Conservation (phyloP, 495 filamentous ascomycete genomes). For the Podospora australis region DNA sequence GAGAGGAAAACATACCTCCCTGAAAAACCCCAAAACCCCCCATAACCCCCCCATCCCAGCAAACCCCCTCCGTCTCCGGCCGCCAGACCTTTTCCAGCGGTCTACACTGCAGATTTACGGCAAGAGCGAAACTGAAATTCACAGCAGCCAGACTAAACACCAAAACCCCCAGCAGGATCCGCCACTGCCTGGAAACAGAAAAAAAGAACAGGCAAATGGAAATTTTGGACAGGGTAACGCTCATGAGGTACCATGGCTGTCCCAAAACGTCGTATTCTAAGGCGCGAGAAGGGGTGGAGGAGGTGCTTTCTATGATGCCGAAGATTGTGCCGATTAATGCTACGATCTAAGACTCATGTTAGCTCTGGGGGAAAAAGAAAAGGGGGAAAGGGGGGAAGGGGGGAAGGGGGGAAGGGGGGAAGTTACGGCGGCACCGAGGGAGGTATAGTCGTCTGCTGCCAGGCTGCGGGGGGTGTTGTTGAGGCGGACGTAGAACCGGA, state of each 20-base stretch:
- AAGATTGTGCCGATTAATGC: constrained; percentile 30
- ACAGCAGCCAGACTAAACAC: constrained; percentile 28
- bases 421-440: constrained; percentile 26
- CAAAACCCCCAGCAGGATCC: constrained; percentile 23
- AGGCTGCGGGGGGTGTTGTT: constrained; percentile 15
- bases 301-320: constrained; percentile 26
- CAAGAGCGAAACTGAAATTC: constrained; percentile 27
- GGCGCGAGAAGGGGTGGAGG: constrained; percentile 17
- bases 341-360: constrained; percentile 21
- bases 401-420: too few relatives aligned
- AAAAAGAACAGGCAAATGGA: constrained; percentile 32
- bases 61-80: constrained; percentile 18
- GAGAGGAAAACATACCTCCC: constrained; percentile 20
- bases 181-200: constrained; percentile 23
- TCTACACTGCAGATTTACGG: constrained; percentile 30
- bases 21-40: constrained; percentile 33
- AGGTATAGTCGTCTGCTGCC: constrained; percentile 25
- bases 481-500: constrained; percentile 26
- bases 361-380: not conserved
- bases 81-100: constrained; percentile 34
- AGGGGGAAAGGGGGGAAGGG: constrained; percentile 9
- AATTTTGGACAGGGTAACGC: constrained; percentile 31
- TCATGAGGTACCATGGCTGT: constrained; percentile 33
- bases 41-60: constrained; percentile 28
- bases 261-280: constrained; percentile 29